These are phyloP conservation scores for Exidia glandulosa DNA, from an alignment of 768 basidiomycete genomes.

Conservation along the genomic window DNA sequence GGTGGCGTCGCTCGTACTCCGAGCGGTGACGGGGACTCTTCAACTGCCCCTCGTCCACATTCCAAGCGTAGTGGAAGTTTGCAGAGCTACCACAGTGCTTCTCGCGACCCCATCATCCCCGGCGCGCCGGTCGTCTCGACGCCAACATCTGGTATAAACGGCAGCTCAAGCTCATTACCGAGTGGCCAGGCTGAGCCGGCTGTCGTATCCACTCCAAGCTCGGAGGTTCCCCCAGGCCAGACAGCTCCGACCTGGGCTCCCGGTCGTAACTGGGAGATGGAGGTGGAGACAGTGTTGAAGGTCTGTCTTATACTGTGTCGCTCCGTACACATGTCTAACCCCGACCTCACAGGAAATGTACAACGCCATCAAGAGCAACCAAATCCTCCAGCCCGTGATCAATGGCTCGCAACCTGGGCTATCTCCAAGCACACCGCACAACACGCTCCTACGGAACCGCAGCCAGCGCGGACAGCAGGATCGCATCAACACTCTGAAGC, in stretches of 20 bases:
- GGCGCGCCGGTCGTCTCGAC: slow-evolving; percentile 16
- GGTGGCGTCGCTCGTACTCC: neutral
- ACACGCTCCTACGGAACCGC: slow-evolving; percentile 48
- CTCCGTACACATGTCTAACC: slow-evolving; percentile 3
- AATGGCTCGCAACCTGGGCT: slow-evolving; percentile 45
- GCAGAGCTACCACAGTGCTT: slow-evolving; percentile 74
- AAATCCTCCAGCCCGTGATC: slow-evolving; percentile 68
- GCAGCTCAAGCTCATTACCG: neutral
- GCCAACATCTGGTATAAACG: neutral
- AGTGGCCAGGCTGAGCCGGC: neutral
- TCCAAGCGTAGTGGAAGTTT: slow-evolving; percentile 75
- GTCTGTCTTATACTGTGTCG: slow-evolving; percentile 25
- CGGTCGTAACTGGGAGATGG: slow-evolving; percentile 59
- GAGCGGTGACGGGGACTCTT: neutral
- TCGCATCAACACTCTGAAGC: slow-evolving; percentile 66
- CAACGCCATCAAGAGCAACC: slow-evolving; percentile 78
- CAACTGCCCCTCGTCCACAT: slow-evolving; percentile 17
- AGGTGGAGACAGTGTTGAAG: slow-evolving; percentile 81
- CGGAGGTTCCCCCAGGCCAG: slow-evolving; percentile 44
- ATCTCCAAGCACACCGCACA: slow-evolving; percentile 36
- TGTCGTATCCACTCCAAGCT: neutral
- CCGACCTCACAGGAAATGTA: slow-evolving; percentile 71
- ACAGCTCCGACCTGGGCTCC: slow-evolving; percentile 34
- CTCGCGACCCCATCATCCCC: slow-evolving; percentile 42
- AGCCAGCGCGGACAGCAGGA: slow-evolving; percentile 64